These are phyloP conservation scores for Phlegmacium glaucopus DNA, from an alignment of 768 basidiomycete genomes.

Conservation along the genomic window DNA sequence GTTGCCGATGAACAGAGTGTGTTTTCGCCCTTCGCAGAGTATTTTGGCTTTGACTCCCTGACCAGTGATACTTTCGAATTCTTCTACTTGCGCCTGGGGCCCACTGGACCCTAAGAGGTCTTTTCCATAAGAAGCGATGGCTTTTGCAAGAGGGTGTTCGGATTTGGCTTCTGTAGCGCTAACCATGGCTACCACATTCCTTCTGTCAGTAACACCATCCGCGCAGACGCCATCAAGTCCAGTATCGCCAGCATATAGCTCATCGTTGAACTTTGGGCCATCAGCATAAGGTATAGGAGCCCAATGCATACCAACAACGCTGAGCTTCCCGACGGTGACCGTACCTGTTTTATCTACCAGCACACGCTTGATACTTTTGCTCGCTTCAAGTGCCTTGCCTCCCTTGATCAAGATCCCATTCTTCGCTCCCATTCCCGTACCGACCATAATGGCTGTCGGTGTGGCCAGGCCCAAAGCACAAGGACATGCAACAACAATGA, in stretches of 20 bases:
- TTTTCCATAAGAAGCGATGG: constrained; percentile 81
- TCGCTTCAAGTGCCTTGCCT: constrained; percentile 90
- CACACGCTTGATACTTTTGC: constrained; percentile 74
- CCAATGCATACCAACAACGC: constrained; percentile 78
- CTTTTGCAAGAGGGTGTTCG: constrained; percentile 95
- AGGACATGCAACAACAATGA: constrained; percentile 97
- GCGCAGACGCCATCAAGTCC: constrained; percentile 46
- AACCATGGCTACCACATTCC: constrained; percentile 73
- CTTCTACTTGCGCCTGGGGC: constrained; percentile 55
- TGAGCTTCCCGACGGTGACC: constrained; percentile 91
- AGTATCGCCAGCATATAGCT: constrained; percentile 42
- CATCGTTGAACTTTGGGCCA: constrained; percentile 24
- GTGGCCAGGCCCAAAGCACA: constrained; percentile 96
- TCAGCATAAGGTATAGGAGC: constrained; percentile 31
- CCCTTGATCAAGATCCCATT: constrained; percentile 99
- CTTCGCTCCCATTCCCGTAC: constrained; percentile 93
- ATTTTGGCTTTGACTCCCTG: constrained; percentile 80
- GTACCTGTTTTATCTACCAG: constrained; percentile 98
- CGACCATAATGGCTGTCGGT: constrained; percentile 99
- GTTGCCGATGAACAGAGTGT: constrained; percentile 73
- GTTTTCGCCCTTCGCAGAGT: constrained; percentile 45
- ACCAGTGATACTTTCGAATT: constrained; percentile 88
- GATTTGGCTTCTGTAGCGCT: constrained; percentile 86
- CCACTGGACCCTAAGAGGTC: constrained; percentile 46
- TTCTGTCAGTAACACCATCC: constrained; percentile 59